A percentile compares a stretch with the other conserved stretches of the same genome.
Evolutionary conservation across 2,329 filamentous ascomycete genomes (phyloP).

Genomic region (Beauveria scarabaeidicola): DNA sequence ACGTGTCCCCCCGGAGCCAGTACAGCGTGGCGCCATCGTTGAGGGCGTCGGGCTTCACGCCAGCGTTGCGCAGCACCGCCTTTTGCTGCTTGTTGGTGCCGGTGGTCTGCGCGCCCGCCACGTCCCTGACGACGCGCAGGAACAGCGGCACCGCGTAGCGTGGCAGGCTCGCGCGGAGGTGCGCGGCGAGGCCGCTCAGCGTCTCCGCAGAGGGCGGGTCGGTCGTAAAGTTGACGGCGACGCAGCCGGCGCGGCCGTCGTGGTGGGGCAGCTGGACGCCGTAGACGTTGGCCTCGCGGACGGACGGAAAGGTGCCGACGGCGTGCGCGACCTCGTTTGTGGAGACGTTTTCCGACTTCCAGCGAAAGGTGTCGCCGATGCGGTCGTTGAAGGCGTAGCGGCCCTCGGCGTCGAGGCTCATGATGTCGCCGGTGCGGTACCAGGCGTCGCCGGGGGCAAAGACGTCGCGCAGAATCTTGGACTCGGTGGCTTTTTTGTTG

Average conservation of each 20-base stretch:
- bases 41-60: conserved; percentile 52
- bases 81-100: conserved; percentile 91
- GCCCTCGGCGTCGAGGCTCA: conserved; percentile 63
- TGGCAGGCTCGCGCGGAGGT: conserved; percentile 52
- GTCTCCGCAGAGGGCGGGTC: conserved; percentile 32
- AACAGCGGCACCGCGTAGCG: conserved; percentile 72
- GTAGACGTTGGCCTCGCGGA: conserved; percentile 79
- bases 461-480: conserved; percentile 68
- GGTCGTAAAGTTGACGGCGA: conserved; percentile 51
- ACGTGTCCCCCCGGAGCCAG: conserved; percentile 59
- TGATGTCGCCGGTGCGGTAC: conserved; percentile 77
- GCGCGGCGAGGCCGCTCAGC: conserved; percentile 52
- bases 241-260: conserved; percentile 78
- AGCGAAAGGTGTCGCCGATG: conserved; percentile 69
- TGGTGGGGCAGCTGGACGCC: conserved; percentile 72
- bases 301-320: conserved; percentile 54
- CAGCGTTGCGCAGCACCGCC: conserved; percentile 59
- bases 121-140: conserved; percentile 53
- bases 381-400: conserved; percentile 73
- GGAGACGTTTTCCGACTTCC: conserved; percentile 78
- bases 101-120: conserved; percentile 53
- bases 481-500: conserved; percentile 59
- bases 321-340: conserved; percentile 74
- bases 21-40: conserved; percentile 37
- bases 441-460: conserved; percentile 69